Percentiles rank a stretch among this genome's conserved stretches.
Conservation (phyloP, 148 eudicot species). For the Chenopodium quinoa region DNA sequence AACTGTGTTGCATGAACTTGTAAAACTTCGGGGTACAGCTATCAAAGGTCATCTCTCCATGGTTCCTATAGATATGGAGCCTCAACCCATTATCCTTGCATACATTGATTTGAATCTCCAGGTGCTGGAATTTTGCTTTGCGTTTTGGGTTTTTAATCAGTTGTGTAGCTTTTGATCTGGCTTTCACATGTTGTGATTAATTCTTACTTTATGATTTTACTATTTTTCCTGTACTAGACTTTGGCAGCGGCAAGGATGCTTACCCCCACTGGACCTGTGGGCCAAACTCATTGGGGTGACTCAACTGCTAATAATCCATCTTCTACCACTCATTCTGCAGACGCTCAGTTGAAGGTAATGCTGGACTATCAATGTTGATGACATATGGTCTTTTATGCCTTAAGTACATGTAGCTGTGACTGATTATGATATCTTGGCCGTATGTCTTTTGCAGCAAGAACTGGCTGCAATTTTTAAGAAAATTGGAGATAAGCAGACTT, state of each 20-base stretch:
- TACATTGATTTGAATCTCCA: conserved; percentile 97
- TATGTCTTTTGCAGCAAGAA: conserved; percentile 72
- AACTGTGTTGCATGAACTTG: conserved; percentile 98
- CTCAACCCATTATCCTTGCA: conserved; percentile 97
- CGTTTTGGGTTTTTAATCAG: not conserved
- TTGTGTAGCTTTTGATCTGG: not conserved
- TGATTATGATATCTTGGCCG: conserved; percentile 6
- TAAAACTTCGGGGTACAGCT: conserved; percentile 95
- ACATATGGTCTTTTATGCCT: not conserved
- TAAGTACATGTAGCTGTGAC: not conserved
- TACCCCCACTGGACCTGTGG: conserved; percentile 86
- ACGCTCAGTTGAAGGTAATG: conserved; percentile 82
- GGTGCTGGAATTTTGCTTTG: conserved; percentile 36
- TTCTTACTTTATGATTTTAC: not conserved
- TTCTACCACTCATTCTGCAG: conserved; percentile 77
- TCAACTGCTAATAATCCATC: conserved; percentile 75
- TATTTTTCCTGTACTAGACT: conserved; percentile 46
- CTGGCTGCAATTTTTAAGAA: conserved; percentile 97
- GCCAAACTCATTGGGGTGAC: conserved; percentile 95
- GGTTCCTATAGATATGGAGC: conserved; percentile 96
- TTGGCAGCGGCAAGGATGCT: conserved; percentile 99
- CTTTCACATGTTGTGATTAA: not conserved
- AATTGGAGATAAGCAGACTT: conserved; percentile 97
- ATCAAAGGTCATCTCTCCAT: conserved; percentile 94
- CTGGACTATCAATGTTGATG: not conserved